Percentiles rank a stretch among this genome's conserved stretches.
Conservation (phyloP, 305 asterid species). For the Fraxinus latifolia region DNA sequence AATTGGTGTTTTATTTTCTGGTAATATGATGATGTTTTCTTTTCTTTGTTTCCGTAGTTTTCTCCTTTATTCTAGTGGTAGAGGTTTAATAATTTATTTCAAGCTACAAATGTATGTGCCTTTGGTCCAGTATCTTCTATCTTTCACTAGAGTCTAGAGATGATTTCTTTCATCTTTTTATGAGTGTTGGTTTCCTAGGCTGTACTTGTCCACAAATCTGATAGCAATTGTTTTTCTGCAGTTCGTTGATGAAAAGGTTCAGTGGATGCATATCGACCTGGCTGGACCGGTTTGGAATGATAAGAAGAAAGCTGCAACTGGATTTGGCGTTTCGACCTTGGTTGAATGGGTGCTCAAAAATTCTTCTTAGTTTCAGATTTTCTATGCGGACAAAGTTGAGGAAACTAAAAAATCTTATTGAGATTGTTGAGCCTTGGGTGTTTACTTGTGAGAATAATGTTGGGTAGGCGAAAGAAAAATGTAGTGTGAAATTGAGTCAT, state of each 20-base stretch:
- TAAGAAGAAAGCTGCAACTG: constrained; percentile 75
- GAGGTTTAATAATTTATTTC: not conserved
- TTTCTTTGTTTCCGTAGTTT: not conserved
- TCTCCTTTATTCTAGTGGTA: not conserved
- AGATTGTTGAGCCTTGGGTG: not conserved
- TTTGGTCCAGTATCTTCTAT: not conserved
- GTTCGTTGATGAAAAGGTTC: constrained; percentile 97
- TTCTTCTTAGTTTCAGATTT: constrained; percentile 32
- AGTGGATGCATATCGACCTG: constrained; percentile 96
- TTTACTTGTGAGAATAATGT: not conserved
- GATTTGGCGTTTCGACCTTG: constrained; percentile 77
- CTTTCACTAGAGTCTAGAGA: not conserved
- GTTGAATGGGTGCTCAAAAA: constrained; percentile 84
- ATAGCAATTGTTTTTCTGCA: constrained; percentile 24
- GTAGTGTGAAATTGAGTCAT: not conserved
- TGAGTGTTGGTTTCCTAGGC: not conserved
- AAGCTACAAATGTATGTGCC: not conserved
- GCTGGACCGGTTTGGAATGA: constrained; percentile 96
- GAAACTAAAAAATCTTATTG: not conserved
- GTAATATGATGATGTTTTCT: not conserved
- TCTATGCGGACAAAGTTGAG: not conserved
- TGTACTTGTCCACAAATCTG: not conserved
- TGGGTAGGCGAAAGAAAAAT: not conserved
- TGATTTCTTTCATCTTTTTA: not conserved
- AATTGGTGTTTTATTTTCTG: not conserved